Conservation (phyloP, 257 asterid genomes). For the Jaltomata sinuosa region DNA sequence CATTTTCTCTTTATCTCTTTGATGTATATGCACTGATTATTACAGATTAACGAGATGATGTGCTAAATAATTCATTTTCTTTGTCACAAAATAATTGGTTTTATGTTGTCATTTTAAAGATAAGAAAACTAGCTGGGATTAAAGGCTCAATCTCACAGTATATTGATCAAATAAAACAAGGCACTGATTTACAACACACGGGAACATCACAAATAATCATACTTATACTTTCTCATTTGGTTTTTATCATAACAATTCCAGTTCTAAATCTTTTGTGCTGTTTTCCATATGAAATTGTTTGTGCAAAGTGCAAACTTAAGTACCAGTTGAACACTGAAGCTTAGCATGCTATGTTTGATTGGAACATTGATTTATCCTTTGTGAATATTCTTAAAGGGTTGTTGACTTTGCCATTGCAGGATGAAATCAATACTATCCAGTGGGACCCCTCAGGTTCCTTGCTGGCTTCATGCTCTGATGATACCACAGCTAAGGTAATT, state of each 20-base stretch:
- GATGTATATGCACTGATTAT: neutral
- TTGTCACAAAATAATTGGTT: neutral
- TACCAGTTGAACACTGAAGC: neutral
- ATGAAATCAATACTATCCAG: slow-evolving; percentile 88
- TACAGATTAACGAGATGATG: neutral
- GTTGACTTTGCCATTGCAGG: slow-evolving; percentile 21
- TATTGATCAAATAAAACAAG: neutral
- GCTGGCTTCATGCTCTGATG: slow-evolving; percentile 96
- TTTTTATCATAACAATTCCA: neutral
- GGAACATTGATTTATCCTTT: neutral
- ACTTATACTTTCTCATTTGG: neutral
- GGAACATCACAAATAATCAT: neutral
- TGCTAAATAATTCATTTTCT: neutral
- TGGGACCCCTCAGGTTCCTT: slow-evolving; percentile 95
- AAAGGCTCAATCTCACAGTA: neutral
- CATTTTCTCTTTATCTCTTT: neutral
- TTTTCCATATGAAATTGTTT: neutral
- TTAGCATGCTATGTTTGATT: neutral
- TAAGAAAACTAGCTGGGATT: neutral
- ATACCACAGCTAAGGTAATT: slow-evolving; percentile 81
- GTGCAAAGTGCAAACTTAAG: neutral
- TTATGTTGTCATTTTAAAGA: neutral
- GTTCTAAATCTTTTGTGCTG: neutral
- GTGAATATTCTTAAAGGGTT: neutral
- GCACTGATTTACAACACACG: neutral